Conservation (phyloP, 2,329 filamentous ascomycete genomes). For the Epichloe uncinata region DNA sequence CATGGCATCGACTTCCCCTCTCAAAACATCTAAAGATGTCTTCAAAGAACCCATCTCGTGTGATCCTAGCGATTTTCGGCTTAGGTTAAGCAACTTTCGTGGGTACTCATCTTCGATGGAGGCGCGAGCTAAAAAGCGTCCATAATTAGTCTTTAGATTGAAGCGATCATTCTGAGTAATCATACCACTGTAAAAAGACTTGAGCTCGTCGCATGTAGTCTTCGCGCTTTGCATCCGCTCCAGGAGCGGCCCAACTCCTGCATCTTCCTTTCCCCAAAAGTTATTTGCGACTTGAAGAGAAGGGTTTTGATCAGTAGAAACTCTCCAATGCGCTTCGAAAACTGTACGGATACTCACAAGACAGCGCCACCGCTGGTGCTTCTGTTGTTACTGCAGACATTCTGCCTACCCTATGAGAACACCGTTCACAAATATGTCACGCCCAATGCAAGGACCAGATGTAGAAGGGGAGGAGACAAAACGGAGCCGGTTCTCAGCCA, state of each 20-base stretch:
- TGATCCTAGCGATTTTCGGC: constrained; percentile 79
- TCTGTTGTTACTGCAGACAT: constrained; percentile 52
- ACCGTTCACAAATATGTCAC: not conserved
- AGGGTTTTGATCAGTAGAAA: not conserved
- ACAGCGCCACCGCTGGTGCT: constrained; percentile 51
- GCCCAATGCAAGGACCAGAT: not conserved
- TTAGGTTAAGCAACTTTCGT: constrained; percentile 72
- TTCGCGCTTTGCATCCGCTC: constrained; percentile 94
- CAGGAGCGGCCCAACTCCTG: constrained; percentile 79
- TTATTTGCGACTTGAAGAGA: constrained; percentile 74
- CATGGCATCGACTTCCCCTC: constrained; percentile 84
- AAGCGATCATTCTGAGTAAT: constrained; percentile 2
- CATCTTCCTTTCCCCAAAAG: constrained; percentile 99
- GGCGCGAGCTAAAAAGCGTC: constrained; percentile 50
- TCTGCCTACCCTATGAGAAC: constrained; percentile 12
- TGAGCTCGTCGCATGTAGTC: constrained; percentile 85
- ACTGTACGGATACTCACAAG: constrained; percentile 35
- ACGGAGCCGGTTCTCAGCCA: not conserved
- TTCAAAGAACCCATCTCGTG: constrained; percentile 75
- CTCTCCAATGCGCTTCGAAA: not conserved
- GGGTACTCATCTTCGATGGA: constrained; percentile 96
- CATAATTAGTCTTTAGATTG: not conserved
- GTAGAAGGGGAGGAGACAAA: not conserved
- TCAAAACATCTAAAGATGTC: constrained; percentile 72
- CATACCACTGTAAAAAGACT: constrained; percentile 74